Base-by-base conservation (phyloP, 2,329 filamentous ascomycete genomes). In the Conoideocrella luteorostrata region DNA sequence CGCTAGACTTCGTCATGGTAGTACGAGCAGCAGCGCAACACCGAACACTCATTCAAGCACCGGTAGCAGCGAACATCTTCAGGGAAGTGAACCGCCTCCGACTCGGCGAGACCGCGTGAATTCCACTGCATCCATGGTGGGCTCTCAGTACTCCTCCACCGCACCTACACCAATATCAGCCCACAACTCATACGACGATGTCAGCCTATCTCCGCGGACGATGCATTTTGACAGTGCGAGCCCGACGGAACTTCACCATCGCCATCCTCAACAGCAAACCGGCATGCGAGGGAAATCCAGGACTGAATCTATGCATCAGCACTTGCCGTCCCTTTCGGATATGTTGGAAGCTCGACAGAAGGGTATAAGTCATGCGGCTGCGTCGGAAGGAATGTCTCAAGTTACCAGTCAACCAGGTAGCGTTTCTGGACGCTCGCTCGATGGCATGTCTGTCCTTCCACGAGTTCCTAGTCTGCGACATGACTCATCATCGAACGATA, bases 61-160 rank as follows among this genome's bases (percentile, higher is more conserved):
- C n/a, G 68, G 71, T 40, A 66, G 70, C 17, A 71, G 68, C 22
- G 72, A 76, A 28, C 70, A 69, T 47, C 59, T 68, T 28, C 64
- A 59, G 17, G 71, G 68, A 17, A 75, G 70, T 42, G 74, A 77
- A 43, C 67, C 70, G 34, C 68, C 72, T 4, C 65, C 68, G 10
- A 60, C 59, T 26, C 64, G 70, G 7, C 68, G 70, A 37, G 70
- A 74, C 47, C 65, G 74, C 36, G 56, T 75, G 34, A 66, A 66
- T 34, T 78, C 75, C 12, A 62, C 66, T 6, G 63, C 65, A 23
- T 77, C 74, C 0, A 58, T 65, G 12, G 59, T 65, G 2, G 72
- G 74, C 33, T 70, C 70, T 1, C 70, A 67, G 22, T 65, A 67
- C 33, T 68, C 72, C 0, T 60, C 66, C 3, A 60, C 61, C 4